Evolutionary conservation across 2,329 filamentous ascomycete species (phyloP).

Genomic region (Mariannaea elegans): DNA sequence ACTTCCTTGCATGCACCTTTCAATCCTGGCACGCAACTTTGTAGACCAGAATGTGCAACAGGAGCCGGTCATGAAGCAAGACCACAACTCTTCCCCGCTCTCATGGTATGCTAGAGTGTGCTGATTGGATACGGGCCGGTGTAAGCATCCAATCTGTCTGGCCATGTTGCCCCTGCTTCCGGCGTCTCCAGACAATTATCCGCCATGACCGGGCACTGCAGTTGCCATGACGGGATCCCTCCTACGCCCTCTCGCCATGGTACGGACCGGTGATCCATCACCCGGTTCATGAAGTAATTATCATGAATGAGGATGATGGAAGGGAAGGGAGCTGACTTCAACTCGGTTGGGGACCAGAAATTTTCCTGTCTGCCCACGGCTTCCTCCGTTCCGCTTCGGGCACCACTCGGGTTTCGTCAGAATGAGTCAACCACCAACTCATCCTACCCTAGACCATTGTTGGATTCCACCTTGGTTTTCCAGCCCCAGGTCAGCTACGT

Average conservation of each 20-base stretch:
- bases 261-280: background rate
- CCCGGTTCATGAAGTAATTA: background rate
- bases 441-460: conserved; percentile 18
- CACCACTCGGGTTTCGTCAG: conserved; percentile 8
- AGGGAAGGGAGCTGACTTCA: background rate
- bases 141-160: conserved; percentile 26
- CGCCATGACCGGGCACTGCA: background rate
- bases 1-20: conserved; percentile 9
- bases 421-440: conserved; percentile 21
- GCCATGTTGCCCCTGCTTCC: conserved; percentile 13
- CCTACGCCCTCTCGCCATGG: background rate
- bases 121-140: conserved; percentile 23
- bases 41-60: conserved; percentile 4
- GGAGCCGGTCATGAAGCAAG: conserved; percentile 17
- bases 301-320: background rate
- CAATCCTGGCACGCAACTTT: conserved; percentile 15
- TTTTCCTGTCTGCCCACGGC: too few species aligned
- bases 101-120: conserved; percentile 2
- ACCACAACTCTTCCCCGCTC: conserved; percentile 18
- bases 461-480: conserved; percentile 6
- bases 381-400: conserved; percentile 9
- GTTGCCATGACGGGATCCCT: conserved; percentile 8
- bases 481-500: background rate
- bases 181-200: conserved; percentile 11
- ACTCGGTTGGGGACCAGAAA: background rate